Percentiles rank a stretch among this genome's conserved stretches.
phyloP scores from a whole-genome alignment of 2,329 filamentous ascomycete genomes.

The Phaeosphaeria sp. region DNA sequence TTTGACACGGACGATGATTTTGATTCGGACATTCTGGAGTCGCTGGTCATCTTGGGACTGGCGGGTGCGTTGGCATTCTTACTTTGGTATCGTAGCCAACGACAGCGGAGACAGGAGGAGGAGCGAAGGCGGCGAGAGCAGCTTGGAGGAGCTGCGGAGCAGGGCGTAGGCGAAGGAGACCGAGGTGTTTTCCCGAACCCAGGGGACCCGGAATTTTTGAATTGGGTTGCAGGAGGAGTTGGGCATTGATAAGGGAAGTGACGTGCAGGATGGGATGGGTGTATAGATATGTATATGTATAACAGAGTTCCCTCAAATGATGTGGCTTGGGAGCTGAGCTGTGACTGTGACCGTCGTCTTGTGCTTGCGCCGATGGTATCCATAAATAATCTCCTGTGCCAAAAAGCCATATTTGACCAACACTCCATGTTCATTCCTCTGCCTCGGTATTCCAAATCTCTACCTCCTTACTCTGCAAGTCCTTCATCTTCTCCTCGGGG shows the following conservation, averaged over 20 bases:
- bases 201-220: slow-evolving; percentile 70
- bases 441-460: slow-evolving; percentile 80
- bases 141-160: slow-evolving; percentile 42
- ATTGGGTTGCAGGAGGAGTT: slow-evolving; percentile 72
- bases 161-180: slow-evolving; percentile 42
- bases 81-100: slow-evolving; percentile 79
- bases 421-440: slow-evolving; percentile 61
- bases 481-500: slow-evolving; percentile 72
- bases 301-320: background rate
- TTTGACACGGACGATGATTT: slow-evolving; percentile 66
- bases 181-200: slow-evolving; percentile 69
- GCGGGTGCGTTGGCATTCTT: slow-evolving; percentile 76
- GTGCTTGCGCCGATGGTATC: no score
- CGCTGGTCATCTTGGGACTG: slow-evolving; percentile 79
- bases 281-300: background rate
- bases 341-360: no score
- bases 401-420: no score
- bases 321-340: background rate
- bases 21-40: slow-evolving; percentile 83
- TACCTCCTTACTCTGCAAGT: slow-evolving; percentile 75
- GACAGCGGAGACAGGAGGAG: slow-evolving; percentile 56
- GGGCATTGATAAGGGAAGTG: slow-evolving; percentile 57
- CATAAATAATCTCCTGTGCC: no score
- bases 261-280: background rate
- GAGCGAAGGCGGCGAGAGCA: slow-evolving; percentile 38